A percentile compares a stretch with the other conserved stretches of the same genome.
These are phyloP conservation scores for Halteria grandinella DNA, from an alignment of 73 alveolate species.

Conservation along the genomic window DNA sequence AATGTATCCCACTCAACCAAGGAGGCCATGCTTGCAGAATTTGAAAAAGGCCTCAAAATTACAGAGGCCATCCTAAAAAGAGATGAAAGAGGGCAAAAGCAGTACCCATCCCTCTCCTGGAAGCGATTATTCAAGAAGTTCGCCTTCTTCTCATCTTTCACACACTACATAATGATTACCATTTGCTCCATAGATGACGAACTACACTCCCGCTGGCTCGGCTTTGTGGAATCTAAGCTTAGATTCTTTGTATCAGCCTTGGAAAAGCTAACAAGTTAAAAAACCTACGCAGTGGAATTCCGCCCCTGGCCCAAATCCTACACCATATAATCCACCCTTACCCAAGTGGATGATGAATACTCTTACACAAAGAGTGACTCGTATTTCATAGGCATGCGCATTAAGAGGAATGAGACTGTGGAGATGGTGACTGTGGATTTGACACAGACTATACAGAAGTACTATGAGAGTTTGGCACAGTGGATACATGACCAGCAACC, in stretches of 20 bases:
- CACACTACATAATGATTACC: constrained; percentile 83
- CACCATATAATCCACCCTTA: neutral
- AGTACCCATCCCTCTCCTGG: constrained; percentile 69
- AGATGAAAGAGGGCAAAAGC: constrained; percentile 19
- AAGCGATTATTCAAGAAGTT: constrained; percentile 82
- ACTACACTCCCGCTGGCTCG: constrained; percentile 68
- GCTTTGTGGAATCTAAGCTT: constrained; percentile 66
- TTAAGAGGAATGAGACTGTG: constrained; percentile 11
- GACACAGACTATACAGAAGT: constrained; percentile 2
- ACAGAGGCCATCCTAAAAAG: constrained; percentile 67
- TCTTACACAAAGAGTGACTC: constrained; percentile 4
- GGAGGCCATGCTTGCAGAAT: constrained; percentile 83
- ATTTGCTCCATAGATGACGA: constrained; percentile 70
- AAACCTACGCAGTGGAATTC: constrained; percentile 6
- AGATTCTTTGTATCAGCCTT: constrained; percentile 33
- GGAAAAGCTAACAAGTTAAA: constrained; percentile 31
- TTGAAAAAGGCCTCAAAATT: constrained; percentile 76
- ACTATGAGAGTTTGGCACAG: constrained; percentile 4
- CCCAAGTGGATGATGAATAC: neutral
- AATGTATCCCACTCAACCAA: constrained; percentile 85
- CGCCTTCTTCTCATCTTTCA: constrained; percentile 81
- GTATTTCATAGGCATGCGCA: constrained; percentile 62
- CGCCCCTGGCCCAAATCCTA: constrained; percentile 56
- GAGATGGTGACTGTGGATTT: constrained; percentile 19
- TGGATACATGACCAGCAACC: constrained; percentile 8